Evolutionary conservation across 2,329 filamentous ascomycete genomes (phyloP).

Genomic region (Colletotrichum filicis): DNA sequence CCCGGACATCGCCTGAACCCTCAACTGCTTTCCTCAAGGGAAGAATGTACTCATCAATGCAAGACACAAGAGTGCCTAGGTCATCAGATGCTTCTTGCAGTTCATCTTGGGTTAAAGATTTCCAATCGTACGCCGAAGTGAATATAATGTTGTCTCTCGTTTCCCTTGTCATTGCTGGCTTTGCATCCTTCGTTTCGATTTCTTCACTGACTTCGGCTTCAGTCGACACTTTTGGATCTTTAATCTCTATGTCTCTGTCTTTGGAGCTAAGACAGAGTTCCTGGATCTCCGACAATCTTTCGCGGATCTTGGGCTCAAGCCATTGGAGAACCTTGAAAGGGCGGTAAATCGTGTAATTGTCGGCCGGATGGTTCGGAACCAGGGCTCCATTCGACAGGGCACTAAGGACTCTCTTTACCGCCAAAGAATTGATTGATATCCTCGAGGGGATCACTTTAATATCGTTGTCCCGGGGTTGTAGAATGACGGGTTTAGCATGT

Average conservation of each 20-base stretch:
- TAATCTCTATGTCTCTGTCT: accelerated
- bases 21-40: neutral
- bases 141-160: neutral
- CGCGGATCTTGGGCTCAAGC: neutral
- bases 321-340: neutral
- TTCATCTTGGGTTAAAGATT: neutral
- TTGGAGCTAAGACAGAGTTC: neutral
- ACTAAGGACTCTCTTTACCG: neutral
- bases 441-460: neutral
- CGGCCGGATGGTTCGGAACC: neutral
- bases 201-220: accelerated
- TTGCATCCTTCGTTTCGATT: neutral
- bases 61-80: neutral
- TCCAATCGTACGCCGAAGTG: neutral
- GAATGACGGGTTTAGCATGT: neutral
- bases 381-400: neutral
- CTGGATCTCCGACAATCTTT: neutral
- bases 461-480: neutral
- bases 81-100: neutral
- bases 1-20: neutral
- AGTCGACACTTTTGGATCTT: neutral
- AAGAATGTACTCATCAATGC: neutral
- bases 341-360: neutral
- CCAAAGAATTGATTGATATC: neutral
- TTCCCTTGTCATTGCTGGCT: neutral